Evolutionary conservation across 768 basidiomycete genomes (phyloP).

Genomic region (Boletus huronensis): DNA sequence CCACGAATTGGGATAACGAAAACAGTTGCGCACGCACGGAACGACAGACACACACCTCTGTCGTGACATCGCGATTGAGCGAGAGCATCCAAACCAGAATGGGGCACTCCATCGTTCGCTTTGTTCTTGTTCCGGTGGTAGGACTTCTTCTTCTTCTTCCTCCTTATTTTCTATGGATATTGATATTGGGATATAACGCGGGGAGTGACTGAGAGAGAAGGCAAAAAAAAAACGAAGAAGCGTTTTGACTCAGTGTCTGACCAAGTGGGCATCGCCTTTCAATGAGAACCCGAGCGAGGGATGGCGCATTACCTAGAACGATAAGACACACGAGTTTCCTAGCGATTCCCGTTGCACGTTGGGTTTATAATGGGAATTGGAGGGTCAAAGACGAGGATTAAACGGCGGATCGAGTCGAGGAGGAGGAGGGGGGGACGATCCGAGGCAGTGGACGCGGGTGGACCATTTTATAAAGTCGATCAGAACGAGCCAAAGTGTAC

Average conservation of each 20-base stretch:
- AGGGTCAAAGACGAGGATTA: background rate
- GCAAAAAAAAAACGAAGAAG: background rate
- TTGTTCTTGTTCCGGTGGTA: background rate
- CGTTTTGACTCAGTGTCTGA: background rate
- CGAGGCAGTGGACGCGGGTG: background rate
- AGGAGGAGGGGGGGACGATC: background rate
- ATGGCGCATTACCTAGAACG: background rate
- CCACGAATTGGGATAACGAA: background rate
- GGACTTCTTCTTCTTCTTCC: background rate
- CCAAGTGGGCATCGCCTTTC: background rate
- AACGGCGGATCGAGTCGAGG: background rate
- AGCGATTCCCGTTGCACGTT: background rate
- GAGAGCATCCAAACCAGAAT: slow-evolving; percentile 81
- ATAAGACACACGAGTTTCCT: background rate
- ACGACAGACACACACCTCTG: slow-evolving; percentile 40
- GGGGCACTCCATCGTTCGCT: slow-evolving; percentile 48
- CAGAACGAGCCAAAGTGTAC: slow-evolving; percentile 24
- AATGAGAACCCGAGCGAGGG: background rate
- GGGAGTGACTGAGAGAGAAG: background rate
- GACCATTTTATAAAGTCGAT: slow-evolving; percentile 29
- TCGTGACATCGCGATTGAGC: slow-evolving; percentile 67
- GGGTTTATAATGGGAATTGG: background rate
- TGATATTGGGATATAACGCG: background rate
- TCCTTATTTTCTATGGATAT: background rate
- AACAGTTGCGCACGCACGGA: background rate